Percentiles rank a stretch among this genome's conserved stretches.
Evolutionary conservation across 2,329 filamentous ascomycete genomes (phyloP).

Genomic region (Tothia fuscella): DNA sequence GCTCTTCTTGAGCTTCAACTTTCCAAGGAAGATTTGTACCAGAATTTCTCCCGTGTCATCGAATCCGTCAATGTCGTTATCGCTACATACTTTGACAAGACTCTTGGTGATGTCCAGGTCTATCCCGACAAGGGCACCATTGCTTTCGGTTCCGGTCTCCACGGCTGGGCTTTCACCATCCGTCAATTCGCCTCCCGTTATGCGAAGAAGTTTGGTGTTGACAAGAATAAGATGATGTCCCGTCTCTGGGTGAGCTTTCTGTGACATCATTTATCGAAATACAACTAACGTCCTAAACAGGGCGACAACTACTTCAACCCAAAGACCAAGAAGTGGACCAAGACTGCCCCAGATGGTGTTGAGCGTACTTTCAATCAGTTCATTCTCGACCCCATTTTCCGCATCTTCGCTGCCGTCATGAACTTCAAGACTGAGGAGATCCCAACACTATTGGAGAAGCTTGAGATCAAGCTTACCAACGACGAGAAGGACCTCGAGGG

Average conservation of each 20-base stretch:
- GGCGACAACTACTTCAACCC: constrained; percentile 99
- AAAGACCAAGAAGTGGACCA: constrained; percentile 99
- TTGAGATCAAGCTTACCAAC: constrained; percentile 75
- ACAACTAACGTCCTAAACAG: constrained; percentile 20
- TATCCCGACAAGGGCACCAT: constrained; percentile 97
- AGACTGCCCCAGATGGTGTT: constrained; percentile 61
- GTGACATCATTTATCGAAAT: neutral
- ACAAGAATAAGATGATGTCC: constrained; percentile 99
- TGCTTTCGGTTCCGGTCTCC: constrained; percentile 97
- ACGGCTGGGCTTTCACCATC: constrained; percentile 99
- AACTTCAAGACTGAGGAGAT: constrained; percentile 98
- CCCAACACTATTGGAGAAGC: constrained; percentile 72
- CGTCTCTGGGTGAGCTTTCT: constrained; percentile 73
- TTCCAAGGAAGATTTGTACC: constrained; percentile 97
- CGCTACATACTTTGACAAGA: constrained; percentile 96
- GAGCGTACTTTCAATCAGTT: constrained; percentile 99
- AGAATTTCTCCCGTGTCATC: constrained; percentile 98
- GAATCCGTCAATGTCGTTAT: constrained; percentile 99
- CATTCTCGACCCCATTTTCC: constrained; percentile 99
- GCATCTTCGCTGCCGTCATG: constrained; percentile 92
- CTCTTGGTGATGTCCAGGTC: constrained; percentile 94
- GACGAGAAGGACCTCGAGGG: constrained; percentile 92
- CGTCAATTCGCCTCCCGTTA: constrained; percentile 93
- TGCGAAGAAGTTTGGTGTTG: constrained; percentile 99
- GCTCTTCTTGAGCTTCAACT: constrained; percentile 98